Conservation (phyloP, 2,329 filamentous ascomycete species). For the Fusarium pseudocircinatum region DNA sequence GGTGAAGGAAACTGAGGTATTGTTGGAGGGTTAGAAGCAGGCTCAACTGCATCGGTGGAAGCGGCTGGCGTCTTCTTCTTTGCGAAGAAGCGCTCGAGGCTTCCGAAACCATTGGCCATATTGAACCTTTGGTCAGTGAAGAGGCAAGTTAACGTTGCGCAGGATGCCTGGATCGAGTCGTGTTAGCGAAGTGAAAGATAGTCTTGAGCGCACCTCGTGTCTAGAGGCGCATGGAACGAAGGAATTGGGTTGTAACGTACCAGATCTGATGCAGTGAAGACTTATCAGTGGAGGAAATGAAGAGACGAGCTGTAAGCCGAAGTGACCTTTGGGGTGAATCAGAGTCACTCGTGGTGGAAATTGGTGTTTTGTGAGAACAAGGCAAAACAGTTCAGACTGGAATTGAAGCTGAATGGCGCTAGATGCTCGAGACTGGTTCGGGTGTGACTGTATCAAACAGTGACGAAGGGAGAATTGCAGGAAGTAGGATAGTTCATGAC, state of each 20-base stretch:
- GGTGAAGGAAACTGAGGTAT: slow-evolving; percentile 59
- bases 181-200: slow-evolving; percentile 36
- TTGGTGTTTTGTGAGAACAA: slow-evolving; percentile 26
- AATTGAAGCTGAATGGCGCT: slow-evolving; percentile 23
- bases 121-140: slow-evolving; percentile 43
- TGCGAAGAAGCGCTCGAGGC: slow-evolving; percentile 63
- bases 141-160: slow-evolving; percentile 35
- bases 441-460: slow-evolving; percentile 40
- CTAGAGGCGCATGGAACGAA: slow-evolving; percentile 16
- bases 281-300: slow-evolving; percentile 5
- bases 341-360: slow-evolving; percentile 25
- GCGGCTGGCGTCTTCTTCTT: slow-evolving; percentile 50
- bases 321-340: slow-evolving; percentile 32
- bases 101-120: slow-evolving; percentile 60
- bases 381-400: slow-evolving; percentile 17
- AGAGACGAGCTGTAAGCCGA: slow-evolving; percentile 19
- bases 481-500: slow-evolving; percentile 20
- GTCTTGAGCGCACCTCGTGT: slow-evolving; percentile 6
- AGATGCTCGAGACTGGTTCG: slow-evolving; percentile 1
- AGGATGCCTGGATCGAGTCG: slow-evolving; percentile 30
- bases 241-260: slow-evolving; percentile 32
- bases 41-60: slow-evolving; percentile 39
- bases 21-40: slow-evolving; percentile 30
- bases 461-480: not conserved
- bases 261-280: slow-evolving; percentile 5